phyloP scores from a whole-genome alignment of 108 stramenopile species.

The Aurantiochytrium sp. region DNA sequence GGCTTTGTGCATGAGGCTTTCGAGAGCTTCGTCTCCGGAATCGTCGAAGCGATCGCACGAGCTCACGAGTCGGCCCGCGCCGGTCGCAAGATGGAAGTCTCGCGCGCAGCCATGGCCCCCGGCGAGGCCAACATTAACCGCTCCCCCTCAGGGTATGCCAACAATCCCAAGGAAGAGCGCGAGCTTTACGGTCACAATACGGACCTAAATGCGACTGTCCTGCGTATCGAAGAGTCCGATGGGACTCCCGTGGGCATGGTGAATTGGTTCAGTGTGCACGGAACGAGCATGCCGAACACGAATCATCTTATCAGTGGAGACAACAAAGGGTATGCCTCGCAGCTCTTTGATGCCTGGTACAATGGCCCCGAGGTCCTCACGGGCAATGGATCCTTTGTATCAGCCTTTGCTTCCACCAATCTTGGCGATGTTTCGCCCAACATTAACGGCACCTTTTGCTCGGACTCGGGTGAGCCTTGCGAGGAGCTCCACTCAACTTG shows the following conservation, averaged over 20 bases:
- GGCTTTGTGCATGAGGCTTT: slow-evolving; percentile 49
- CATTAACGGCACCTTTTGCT: slow-evolving; percentile 46
- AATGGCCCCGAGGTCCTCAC: slow-evolving; percentile 34
- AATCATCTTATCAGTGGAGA: slow-evolving; percentile 52
- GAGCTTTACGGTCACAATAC: slow-evolving; percentile 47
- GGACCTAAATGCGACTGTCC: slow-evolving; percentile 49
- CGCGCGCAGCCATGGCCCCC: background rate
- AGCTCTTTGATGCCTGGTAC: slow-evolving; percentile 41
- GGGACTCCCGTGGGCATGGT: slow-evolving; percentile 27
- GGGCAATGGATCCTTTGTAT: slow-evolving; percentile 47
- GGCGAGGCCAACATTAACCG: slow-evolving; percentile 50
- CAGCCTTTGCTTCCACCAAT: slow-evolving; percentile 58
- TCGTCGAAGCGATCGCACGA: slow-evolving; percentile 35
- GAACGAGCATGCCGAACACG: slow-evolving; percentile 53
- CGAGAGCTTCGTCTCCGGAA: slow-evolving; percentile 43
- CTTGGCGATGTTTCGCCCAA: slow-evolving; percentile 61
- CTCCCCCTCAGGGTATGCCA: slow-evolving; percentile 47
- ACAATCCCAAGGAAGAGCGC: slow-evolving; percentile 50
- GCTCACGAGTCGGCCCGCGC: slow-evolving; percentile 36
- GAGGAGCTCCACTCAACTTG: slow-evolving; percentile 47
- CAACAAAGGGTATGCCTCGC: slow-evolving; percentile 57
- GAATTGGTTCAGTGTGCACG: slow-evolving; percentile 59
- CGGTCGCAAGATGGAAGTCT: background rate
- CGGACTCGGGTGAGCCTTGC: slow-evolving; percentile 51
- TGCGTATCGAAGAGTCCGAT: slow-evolving; percentile 21